A percentile compares a stretch with the other conserved stretches of the same genome.
Evolutionary conservation across 2,329 filamentous ascomycete genomes (phyloP).

Genomic region (Tolypocladium pustulatum): DNA sequence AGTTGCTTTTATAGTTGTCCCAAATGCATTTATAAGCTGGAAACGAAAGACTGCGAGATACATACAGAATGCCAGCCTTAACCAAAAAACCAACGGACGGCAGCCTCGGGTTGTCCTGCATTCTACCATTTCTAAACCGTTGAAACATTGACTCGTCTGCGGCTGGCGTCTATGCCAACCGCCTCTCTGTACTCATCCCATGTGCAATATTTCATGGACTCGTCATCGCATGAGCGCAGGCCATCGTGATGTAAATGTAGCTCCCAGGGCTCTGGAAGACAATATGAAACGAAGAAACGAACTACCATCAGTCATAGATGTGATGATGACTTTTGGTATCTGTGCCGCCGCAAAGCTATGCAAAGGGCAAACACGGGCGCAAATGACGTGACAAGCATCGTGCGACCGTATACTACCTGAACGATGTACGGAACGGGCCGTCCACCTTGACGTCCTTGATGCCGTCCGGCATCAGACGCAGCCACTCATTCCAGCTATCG

Average conservation of each 20-base stretch:
- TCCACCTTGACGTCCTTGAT: conserved; percentile 46
- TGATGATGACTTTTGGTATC: not conserved
- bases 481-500: conserved; percentile 47
- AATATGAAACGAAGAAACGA: conserved; percentile 2
- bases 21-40: not conserved
- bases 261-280: not conserved
- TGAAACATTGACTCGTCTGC: not conserved
- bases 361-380: not conserved
- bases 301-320: not conserved
- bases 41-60: not conserved
- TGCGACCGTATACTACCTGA: conserved; percentile 7
- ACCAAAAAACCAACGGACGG: not conserved
- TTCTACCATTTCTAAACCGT: not conserved
- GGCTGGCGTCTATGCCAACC: not conserved
- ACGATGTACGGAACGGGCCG: conserved; percentile 28
- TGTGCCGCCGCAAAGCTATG: not conserved
- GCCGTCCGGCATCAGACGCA: conserved; percentile 46
- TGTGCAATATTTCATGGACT: not conserved
- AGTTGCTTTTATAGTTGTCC: not conserved
- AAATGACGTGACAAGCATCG: not conserved
- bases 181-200: not conserved
- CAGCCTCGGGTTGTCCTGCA: not conserved
- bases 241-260: not conserved
- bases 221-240: not conserved
- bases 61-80: not conserved